Percentiles rank a stretch among this genome's conserved stretches.
These are phyloP conservation scores for Solanum dulcamara DNA, from an alignment of 257 asterid species.

Conservation along the genomic window DNA sequence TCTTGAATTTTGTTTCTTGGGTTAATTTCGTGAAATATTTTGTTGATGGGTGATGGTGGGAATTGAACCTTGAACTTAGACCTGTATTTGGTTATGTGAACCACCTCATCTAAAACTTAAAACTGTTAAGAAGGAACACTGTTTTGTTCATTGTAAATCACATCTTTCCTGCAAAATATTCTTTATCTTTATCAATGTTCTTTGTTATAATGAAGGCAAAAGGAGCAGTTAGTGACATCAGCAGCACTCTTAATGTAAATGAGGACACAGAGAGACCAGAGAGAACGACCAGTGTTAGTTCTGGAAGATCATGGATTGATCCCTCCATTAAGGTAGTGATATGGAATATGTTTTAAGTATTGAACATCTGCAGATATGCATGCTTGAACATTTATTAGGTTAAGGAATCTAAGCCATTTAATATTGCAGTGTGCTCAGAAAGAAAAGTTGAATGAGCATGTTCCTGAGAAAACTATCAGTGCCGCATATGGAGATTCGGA, in stretches of 20 bases:
- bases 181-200: not conserved
- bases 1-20: not conserved
- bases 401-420: not conserved
- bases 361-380: not conserved
- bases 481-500: constrained; percentile 35
- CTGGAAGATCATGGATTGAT: constrained; percentile 47
- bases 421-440: constrained; percentile 41
- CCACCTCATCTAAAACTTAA: not conserved
- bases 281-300: constrained; percentile 28
- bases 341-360: not conserved
- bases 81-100: not conserved
- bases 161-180: not conserved
- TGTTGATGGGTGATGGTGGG: not conserved
- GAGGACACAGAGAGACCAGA: constrained; percentile 49
- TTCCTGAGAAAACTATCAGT: constrained; percentile 22
- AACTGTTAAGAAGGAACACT: not conserved
- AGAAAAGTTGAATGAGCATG: constrained; percentile 34
- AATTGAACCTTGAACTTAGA: not conserved
- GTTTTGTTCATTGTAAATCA: not conserved
- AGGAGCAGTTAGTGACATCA: constrained; percentile 31
- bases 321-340: constrained; percentile 36
- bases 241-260: constrained; percentile 1
- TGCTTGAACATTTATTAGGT: not conserved
- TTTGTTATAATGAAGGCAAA: constrained; percentile 36
- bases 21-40: not conserved